Evolutionary conservation across 208 protist genomes (phyloP).

Genomic region (Histomonas meleagridis): DNA sequence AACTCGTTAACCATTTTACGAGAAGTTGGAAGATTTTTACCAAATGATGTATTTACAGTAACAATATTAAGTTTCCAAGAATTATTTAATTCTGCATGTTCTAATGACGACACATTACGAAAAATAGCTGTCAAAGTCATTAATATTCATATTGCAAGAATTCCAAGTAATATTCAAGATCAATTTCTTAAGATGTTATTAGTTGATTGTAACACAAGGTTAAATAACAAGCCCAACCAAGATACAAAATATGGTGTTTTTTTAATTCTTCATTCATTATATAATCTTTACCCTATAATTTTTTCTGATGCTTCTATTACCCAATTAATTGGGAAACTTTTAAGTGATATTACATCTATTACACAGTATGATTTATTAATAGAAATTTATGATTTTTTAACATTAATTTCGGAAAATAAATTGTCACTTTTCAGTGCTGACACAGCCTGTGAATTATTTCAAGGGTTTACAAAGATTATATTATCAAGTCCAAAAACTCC

Average conservation of each 20-base stretch:
- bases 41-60: background rate
- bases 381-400: background rate
- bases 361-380: background rate
- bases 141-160: background rate
- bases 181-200: background rate
- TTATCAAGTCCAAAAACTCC: no score
- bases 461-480: background rate
- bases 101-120: background rate
- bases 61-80: background rate
- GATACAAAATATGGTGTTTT: background rate
- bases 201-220: background rate
- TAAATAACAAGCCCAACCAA: background rate
- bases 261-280: background rate
- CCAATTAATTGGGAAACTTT: background rate
- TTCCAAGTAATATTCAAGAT: background rate
- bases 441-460: background rate
- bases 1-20: background rate
- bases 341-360: background rate
- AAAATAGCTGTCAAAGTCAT: background rate
- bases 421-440: background rate
- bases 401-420: background rate
- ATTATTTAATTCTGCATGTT: background rate
- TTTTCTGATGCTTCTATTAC: background rate
- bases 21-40: slow-evolving; percentile 4
- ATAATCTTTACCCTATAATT: background rate